Evolutionary conservation across 2,329 filamentous ascomycete species (phyloP), one percentile per base, ranked within the genome.

Genomic region (Ceratocystis destructans): DNA sequence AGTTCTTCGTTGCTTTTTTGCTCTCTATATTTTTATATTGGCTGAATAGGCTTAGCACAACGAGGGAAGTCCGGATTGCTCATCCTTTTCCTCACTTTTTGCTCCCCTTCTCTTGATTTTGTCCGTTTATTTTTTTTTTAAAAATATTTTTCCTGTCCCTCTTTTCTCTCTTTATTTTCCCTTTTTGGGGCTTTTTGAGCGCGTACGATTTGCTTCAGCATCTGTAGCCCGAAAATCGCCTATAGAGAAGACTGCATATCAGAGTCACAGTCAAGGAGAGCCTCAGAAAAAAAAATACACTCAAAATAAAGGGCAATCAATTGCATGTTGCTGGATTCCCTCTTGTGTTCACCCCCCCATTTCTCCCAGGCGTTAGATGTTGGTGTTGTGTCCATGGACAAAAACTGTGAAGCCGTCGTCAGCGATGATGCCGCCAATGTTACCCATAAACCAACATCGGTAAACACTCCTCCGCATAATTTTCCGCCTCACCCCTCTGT

Each of bases 371-470:
- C 25, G 41, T n/a, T 20, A 15, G 55, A 59, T 37, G 55, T 48
- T 41, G 41, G 44, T 41, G 41, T 41, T 50, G 61, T 63, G 45
- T 48, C 61, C 22, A 63, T 63, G 61, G 61, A 63, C 41, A 63
- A 31, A 31, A 46, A 46, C 33, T 17, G 61, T 63, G 61, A 63
- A 63, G 61, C 61, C 61, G 31, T 63, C 61, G 44, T 48, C 31
- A 48, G 61, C 48, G 61, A 63, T 63, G 46, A 50, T 63, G 22
- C 61, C n/a, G 61, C 44, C 44, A 20, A 63, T 48, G 61, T 48
- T 48, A 22, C 46, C 7, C 37, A 48, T 31, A 63, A 28, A 46
- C 15, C 44, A 63, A 48, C 45, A 33, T 63, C 15, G 61, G 37
- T 48, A 48, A 45, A 63, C 61, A 63, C n/a, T 15, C 15, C 61